phyloP scores from a whole-genome alignment of 2,329 filamentous ascomycete genomes.

The Hysterium pulicare region DNA sequence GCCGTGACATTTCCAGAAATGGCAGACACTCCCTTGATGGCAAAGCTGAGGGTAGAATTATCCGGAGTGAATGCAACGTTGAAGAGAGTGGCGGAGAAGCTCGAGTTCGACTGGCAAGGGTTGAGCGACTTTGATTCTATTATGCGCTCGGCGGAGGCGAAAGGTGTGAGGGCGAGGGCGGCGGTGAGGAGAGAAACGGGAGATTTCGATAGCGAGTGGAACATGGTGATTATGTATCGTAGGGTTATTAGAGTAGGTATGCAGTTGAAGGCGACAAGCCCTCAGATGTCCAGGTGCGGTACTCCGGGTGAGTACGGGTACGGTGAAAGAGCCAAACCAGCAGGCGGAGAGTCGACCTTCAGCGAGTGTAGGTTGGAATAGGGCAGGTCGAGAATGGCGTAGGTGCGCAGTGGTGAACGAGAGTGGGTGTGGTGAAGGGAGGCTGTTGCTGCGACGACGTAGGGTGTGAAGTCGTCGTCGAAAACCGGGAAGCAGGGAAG shows the following conservation, averaged over 20 bases:
- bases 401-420: constrained; percentile 24
- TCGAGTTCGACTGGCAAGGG: constrained; percentile 77
- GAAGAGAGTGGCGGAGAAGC: constrained; percentile 87
- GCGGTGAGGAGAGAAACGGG: constrained; percentile 34
- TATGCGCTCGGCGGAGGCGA: constrained; percentile 60
- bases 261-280: constrained; percentile 7
- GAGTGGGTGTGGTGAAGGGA: constrained; percentile 7
- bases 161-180: constrained; percentile 37
- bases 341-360: constrained; percentile 17
- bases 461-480: constrained; percentile 6
- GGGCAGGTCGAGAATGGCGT: constrained; percentile 7
- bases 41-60: constrained; percentile 69
- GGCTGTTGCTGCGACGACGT: constrained; percentile 18
- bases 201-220: constrained; percentile 27
- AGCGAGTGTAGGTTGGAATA: constrained; percentile 9
- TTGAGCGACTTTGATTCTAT: constrained; percentile 82
- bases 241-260: constrained; percentile 9
- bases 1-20: constrained; percentile 80
- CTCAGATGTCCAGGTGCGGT: constrained; percentile 17
- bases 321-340: constrained; percentile 30
- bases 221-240: constrained; percentile 24
- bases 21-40: constrained; percentile 77
- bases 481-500: constrained; percentile 30
- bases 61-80: constrained; percentile 75
- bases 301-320: constrained; percentile 28